Base-by-base conservation (phyloP, 495 filamentous ascomycete genomes). In the Bryoglossum gracile region DNA sequence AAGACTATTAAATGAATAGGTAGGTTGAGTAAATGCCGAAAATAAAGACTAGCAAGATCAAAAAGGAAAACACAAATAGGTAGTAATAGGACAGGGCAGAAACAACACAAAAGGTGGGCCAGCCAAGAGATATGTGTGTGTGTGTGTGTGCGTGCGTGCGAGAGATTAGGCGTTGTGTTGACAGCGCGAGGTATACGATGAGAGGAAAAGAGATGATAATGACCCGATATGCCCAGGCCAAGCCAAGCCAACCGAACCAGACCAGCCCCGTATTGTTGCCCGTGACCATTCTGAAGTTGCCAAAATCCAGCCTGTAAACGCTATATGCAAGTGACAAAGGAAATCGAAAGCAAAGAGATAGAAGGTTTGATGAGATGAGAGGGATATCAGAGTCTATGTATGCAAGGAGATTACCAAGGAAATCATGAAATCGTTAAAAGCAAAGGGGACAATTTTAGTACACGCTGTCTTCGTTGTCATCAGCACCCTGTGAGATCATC, bases 381-480 rank as follows among this genome's bases (percentile, higher is more conserved):
- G 33, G 58, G 52, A 61, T 58, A 61, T 58, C 58, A 56, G 37
- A 61, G 43, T 51, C 54, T 54, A 53, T 48, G 40, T 53, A 21
- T 36, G 19, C 47, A 44, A 55, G 47, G 51, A 47, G 49, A 54
- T 26, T 46, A 50, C 35, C 50, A 45, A 54, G 37, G 51, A 59
- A 59, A 57, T 46, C 53, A 50, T 55, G 53, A 46, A 16, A 55
- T 59, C 56, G 48, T 62, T 53, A 55, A 51, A 43, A 36, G 37
- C 8, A 38, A 43, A 21, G 14, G 17, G 36, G 21, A 26, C 13
- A 35, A 35, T 14, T 46, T 52, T 76, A 78, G 55, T 78, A 80
- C 68, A 77, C 71, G 68, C 74, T 77, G 59, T 77, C 75, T 60
- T 77, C 74, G 62, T 76, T 73, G 68, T 77, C 74, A 51, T 79